phyloP scores from a whole-genome alignment of 108 stramenopile species.

The Discostella pseudostelligera region DNA sequence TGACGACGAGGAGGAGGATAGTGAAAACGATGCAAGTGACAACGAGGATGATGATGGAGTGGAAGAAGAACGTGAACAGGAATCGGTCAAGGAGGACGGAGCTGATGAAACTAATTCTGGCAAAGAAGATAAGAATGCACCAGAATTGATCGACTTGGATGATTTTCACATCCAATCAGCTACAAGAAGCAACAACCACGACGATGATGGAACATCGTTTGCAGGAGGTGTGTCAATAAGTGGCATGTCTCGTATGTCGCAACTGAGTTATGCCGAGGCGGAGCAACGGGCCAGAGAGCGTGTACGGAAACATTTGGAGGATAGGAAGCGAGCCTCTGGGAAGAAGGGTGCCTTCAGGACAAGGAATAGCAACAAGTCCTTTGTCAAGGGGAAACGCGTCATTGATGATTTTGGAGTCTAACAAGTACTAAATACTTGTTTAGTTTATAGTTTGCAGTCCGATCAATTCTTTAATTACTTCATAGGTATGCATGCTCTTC shows the following conservation, averaged over 20 bases:
- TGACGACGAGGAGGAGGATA: slow-evolving; percentile 42
- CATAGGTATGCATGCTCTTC: too few species aligned
- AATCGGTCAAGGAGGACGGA: background rate
- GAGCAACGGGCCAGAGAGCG: slow-evolving; percentile 71
- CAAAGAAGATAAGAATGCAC: slow-evolving; percentile 29
- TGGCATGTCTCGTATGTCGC: slow-evolving; percentile 38
- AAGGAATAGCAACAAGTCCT: slow-evolving; percentile 81
- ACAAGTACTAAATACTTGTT: background rate
- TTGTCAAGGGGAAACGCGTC: slow-evolving; percentile 80
- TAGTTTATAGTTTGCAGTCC: too few species aligned
- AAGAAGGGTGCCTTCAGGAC: slow-evolving; percentile 77
- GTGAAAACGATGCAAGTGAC: slow-evolving; percentile 29
- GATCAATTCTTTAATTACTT: too few species aligned
- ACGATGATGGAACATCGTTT: slow-evolving; percentile 23
- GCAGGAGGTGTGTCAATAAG: slow-evolving; percentile 40
- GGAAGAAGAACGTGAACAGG: background rate
- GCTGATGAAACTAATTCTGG: slow-evolving; percentile 23
- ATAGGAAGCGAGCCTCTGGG: slow-evolving; percentile 57
- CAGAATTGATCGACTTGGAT: slow-evolving; percentile 38
- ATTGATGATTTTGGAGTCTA: slow-evolving; percentile 50
- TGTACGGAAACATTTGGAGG: slow-evolving; percentile 71
- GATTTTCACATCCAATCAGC: slow-evolving; percentile 27
- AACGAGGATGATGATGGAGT: slow-evolving; percentile 10
- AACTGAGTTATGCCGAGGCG: slow-evolving; percentile 50
- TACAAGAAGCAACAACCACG: slow-evolving; percentile 1